A percentile compares a stretch with the other conserved stretches of the same genome.
phyloP scores from a whole-genome alignment of 768 basidiomycete species.

The Leccinum barrowsii region DNA sequence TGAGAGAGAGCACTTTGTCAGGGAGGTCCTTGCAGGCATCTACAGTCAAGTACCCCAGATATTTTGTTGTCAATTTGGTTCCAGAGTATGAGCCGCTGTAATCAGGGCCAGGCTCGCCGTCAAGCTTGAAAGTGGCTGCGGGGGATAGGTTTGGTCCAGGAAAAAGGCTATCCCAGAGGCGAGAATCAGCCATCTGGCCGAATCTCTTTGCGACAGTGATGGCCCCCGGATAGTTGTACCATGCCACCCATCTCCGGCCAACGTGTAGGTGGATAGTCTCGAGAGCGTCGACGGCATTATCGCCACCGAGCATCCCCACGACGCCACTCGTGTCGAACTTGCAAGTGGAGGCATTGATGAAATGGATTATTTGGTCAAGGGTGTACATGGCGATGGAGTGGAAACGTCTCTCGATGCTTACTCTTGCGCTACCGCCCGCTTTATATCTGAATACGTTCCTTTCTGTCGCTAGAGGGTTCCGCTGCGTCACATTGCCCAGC shows the following conservation, averaged over 20 bases:
- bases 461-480: not conserved
- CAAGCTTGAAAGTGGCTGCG: conserved; percentile 23
- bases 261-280: conserved; percentile 31
- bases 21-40: not conserved
- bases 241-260: conserved; percentile 31
- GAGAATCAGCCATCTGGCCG: conserved; percentile 26
- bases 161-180: conserved; percentile 31
- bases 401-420: not conserved
- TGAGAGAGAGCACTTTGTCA: conserved; percentile 1
- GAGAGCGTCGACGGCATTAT: conserved; percentile 31
- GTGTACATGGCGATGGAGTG: conserved; percentile 12
- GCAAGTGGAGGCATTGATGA: conserved; percentile 11
- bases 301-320: conserved; percentile 33
- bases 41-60: conserved; percentile 51
- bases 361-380: conserved; percentile 8
- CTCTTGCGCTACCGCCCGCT: not conserved
- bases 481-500: not conserved
- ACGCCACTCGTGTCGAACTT: conserved; percentile 28
- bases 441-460: conserved; percentile 9
- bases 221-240: conserved; percentile 36
- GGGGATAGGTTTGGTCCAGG: conserved; percentile 30
- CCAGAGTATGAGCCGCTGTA: conserved; percentile 72
- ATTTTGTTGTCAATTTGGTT: conserved; percentile 50
- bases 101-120: conserved; percentile 48
- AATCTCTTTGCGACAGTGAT: conserved; percentile 31